Base-by-base conservation (phyloP, 805 yeast genomes). In the Teunomyces lycoperdinae region DNA sequence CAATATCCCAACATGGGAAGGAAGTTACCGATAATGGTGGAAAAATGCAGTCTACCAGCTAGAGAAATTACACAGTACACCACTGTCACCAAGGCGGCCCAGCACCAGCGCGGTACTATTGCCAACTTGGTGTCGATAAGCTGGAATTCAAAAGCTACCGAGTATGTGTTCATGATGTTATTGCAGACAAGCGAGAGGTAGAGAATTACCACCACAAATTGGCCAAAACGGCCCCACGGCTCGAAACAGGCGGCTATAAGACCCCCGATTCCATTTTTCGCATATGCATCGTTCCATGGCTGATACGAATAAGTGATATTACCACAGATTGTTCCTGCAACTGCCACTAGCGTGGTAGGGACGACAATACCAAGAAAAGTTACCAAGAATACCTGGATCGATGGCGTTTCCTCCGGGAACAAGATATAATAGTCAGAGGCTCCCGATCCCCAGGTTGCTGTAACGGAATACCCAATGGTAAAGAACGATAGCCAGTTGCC, bases 1-100 rank as follows among this genome's bases (percentile, higher is more conserved):
- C 96, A 89, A 67, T 89, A 89, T 1, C 96, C 96, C 49, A 89
- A 79, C 96, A 89, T 89, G 8, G 96, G 96, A 58, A 89, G 70
- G 66, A 89, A 89, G 58, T 89, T 89, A 9, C 89, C 82, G 55
- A 89, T 70, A 50, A 89, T 87, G 2, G 81, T 74, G 48, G 88
- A 74, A 61, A 89, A 85, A 56, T 84, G 83, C 60, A 84, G 70
- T 56, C 85, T 76, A 9, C 96, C 96, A 17, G 79, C 91, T 50
- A 88, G 67, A 1, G 96, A 84, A 61, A 89, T 78, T 3, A 85
- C 80, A 51, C 87, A 70, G 58, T 84, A 86, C 17, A 86, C 68
- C 1, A 73, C 77, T 10, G 89, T 84, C 20, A 85, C 76, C 4
- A 79, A 63, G 39, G 87, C 66, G 1, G 86, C 82, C 79, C 92